A percentile compares a stretch with the other conserved stretches of the same genome.
These are phyloP conservation scores for Scedosporium dehoogii DNA, from an alignment of 2,329 filamentous ascomycete genomes.

Conservation along the genomic window DNA sequence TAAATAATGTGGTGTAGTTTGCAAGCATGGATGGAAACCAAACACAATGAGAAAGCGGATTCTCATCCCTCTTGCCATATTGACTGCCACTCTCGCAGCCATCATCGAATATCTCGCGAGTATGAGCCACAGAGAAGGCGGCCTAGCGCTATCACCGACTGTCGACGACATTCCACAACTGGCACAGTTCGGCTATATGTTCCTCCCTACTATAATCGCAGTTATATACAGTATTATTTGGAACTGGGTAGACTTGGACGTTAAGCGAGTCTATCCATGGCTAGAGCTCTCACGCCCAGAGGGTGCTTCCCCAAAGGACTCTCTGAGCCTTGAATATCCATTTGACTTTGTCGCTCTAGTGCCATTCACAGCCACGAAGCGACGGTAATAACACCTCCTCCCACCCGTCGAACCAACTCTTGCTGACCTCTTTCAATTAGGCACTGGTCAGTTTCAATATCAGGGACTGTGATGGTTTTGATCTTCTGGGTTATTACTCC, in stretches of 20 bases:
- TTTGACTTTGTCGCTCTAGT: conserved; percentile 24
- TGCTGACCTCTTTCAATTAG: conserved; percentile 16
- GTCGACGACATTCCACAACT: conserved; percentile 22
- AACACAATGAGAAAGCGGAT: conserved; percentile 17
- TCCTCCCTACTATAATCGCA: conserved; percentile 42
- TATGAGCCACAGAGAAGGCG: conserved; percentile 28
- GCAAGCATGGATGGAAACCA: conserved; percentile 10
- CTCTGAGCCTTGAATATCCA: conserved; percentile 44
- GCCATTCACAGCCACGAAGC: conserved; percentile 18
- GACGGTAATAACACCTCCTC: neutral
- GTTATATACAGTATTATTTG: conserved; percentile 46
- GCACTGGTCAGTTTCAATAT: conserved; percentile 43
- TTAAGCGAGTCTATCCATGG: conserved; percentile 50
- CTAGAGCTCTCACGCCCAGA: conserved; percentile 39
- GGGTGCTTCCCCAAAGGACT: conserved; percentile 33
- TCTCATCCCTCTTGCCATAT: conserved; percentile 23
- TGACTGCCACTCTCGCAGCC: conserved; percentile 28
- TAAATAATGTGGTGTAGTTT: neutral
- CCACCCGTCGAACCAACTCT: neutral
- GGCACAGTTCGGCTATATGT: conserved; percentile 32
- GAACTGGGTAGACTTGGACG: conserved; percentile 50
- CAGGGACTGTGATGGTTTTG: conserved; percentile 35
- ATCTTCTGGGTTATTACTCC: conserved; percentile 47
- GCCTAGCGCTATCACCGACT: conserved; percentile 20
- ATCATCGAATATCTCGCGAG: conserved; percentile 34